Base-by-base conservation (phyloP, 768 basidiomycete species). In the Mycena leptocephala region DNA sequence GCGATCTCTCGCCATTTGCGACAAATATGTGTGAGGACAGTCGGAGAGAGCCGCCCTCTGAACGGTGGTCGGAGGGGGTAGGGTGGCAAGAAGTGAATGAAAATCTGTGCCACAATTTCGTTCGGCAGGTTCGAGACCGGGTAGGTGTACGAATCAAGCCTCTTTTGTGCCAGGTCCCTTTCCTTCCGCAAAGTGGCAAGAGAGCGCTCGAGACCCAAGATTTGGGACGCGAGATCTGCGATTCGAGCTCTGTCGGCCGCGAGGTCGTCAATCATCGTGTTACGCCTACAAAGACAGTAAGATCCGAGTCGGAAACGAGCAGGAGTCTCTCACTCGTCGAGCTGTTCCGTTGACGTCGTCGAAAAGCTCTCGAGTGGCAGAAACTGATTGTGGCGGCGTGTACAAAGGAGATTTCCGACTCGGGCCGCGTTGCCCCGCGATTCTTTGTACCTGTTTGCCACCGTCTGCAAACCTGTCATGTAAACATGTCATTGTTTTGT, bases 11-110 rank as follows among this genome's bases (percentile, higher is more conserved):
- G 46, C 65, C 65, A 67, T 55, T 67, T 67, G 65, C 48, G 35
- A 55, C 65, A 67, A 55, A 67, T 67, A n/a, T 41, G 67, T 35
- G 67, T 68, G 35, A 68, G 55, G 35, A 68, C n/a, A 58, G 67
- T 68, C n/a, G 67, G 67, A 35, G 67, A 68, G 39, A 39, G 35
- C 35, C 20, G 37, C 37, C 67, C 53, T 26, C 24, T 68, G 39
- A 68, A 33, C 39, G 67, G 53, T 55, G 67, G 67, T 26, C 67
- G 67, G 28, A 37, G 35, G 53, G 67, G 67, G 67, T 56, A 68
- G 37, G 53, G 35, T 56, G 67, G 67, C 37, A 68, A 28, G 39
- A 68, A 68, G 51, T 68, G 67, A 43, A 68, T 41, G 67, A 68
- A 68, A 33, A 68, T 68, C 55, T 56, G 24, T 35, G 67, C 51